Conservation (phyloP, 1,284 basidiomycete species). For the Fomitopsis pinicola region DNA sequence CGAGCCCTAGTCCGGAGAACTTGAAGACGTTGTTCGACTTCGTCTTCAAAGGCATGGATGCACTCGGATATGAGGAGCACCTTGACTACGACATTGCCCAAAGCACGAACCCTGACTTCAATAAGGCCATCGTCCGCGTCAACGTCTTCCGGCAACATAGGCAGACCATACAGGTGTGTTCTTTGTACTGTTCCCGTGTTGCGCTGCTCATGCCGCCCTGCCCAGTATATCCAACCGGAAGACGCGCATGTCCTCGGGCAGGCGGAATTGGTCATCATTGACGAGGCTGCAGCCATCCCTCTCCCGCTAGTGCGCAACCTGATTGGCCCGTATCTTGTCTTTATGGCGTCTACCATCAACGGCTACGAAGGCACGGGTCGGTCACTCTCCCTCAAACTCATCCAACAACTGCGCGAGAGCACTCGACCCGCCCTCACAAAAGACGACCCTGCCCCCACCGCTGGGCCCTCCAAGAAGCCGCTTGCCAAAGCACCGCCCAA, state of each 20-base stretch:
- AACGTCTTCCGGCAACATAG: slow-evolving; percentile 93
- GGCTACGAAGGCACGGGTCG: slow-evolving; percentile 99
- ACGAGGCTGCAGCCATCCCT: slow-evolving; percentile 98
- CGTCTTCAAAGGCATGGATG: slow-evolving; percentile 95
- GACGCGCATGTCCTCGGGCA: slow-evolving; percentile 97
- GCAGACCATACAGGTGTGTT: slow-evolving; percentile 85
- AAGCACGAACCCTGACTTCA: slow-evolving; percentile 92
- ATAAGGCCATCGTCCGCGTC: slow-evolving; percentile 93
- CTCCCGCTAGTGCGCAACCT: slow-evolving; percentile 93
- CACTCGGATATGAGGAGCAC: slow-evolving; percentile 95
- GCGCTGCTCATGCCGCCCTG: not conserved
- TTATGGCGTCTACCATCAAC: slow-evolving; percentile 98
- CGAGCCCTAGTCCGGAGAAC: slow-evolving; percentile 97
- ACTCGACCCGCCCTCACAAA: slow-evolving; percentile 71
- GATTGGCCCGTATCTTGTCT: slow-evolving; percentile 96
- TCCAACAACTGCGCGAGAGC: slow-evolving; percentile 93
- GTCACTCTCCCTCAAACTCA: slow-evolving; percentile 95
- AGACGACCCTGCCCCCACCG: slow-evolving; percentile 41
- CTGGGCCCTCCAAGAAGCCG: slow-evolving; percentile 49
- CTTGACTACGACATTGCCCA: slow-evolving; percentile 96
- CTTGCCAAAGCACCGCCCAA: slow-evolving; percentile 55
- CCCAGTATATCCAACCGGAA: slow-evolving; percentile 94
- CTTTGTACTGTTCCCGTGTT: slow-evolving; percentile 1
- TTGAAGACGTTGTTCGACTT: slow-evolving; percentile 98
- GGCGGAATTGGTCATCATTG: slow-evolving; percentile 96